Evolutionary conservation across 1,284 basidiomycete species (phyloP), one percentile per base, ranked within the genome.

Genomic region (Hypsizygus ulmarius): DNA sequence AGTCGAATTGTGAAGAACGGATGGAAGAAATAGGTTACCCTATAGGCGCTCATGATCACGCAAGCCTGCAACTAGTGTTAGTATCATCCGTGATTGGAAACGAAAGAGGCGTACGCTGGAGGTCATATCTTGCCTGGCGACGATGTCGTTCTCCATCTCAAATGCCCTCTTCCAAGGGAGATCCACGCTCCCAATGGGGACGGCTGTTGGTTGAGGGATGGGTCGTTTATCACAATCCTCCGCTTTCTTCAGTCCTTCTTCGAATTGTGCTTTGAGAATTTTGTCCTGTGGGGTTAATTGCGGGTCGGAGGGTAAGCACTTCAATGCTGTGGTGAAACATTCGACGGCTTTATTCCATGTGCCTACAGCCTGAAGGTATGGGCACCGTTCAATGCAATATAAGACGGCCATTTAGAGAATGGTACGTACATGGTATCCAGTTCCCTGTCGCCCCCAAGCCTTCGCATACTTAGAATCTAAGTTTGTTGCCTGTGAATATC

Each of bases 381-480:
- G n/a, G 11, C 45, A n/a, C 18, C 12, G 11, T 5, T 12, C 30
- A 34, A 19, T 37, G 29, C 37, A 12, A 5, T 9, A n/a, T 39
- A 35, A 34, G 30, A 35, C n/a, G 27, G 28, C 8, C 19, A 27
- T 32, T 15, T 9, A 14, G 15, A 25, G 18, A 39, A 34, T 39
- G 10, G 19, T 47, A 33, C 49, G 44, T 36, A 67, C 67, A 47
- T 59, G 54, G 12, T 50, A 45, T 25, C 63, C 64, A 12, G 57
- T 62, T 10, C 53, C 65, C 35, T 64, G 51, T 43, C 68, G 59
- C 38, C 56, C 64, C 65, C 66, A 68, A 18, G 61, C 66, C 50
- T 68, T 69, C 27, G 59, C 53, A 40, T 65, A 69, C 9, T 52
- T 59, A 7, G 68, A 62, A 44, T 67, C 62, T 15, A 69, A 51